These are phyloP conservation scores for Diaporthe sp. DNA, from an alignment of 2,329 filamentous ascomycete genomes.

Conservation along the genomic window DNA sequence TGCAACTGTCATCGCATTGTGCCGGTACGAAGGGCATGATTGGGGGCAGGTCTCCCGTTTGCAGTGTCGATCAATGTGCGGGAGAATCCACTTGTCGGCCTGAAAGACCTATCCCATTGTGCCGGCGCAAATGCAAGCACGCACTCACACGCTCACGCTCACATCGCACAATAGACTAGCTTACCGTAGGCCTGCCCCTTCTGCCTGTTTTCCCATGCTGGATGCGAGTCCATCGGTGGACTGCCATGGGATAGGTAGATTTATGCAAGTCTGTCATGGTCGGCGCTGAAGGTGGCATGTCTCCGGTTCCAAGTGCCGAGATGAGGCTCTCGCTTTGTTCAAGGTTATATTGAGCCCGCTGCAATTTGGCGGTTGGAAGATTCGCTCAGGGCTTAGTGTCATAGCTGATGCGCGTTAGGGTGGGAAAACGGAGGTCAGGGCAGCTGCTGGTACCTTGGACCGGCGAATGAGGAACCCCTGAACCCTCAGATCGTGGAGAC, in stretches of 20 bases:
- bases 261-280: background rate
- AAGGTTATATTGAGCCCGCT: constrained; percentile 23
- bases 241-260: background rate
- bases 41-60: constrained; percentile 32
- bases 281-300: background rate
- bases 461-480: constrained; percentile 31
- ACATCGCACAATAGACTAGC: background rate
- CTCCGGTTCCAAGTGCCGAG: constrained; percentile 27
- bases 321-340: constrained; percentile 30
- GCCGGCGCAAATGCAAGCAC: constrained; percentile 16
- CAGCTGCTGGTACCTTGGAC: constrained; percentile 2
- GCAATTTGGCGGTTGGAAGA: constrained; percentile 29
- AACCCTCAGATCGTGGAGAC: constrained; percentile 29
- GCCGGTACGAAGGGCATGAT: constrained; percentile 11
- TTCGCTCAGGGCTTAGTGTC: constrained; percentile 32
- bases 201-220: background rate
- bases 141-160: background rate
- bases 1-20: constrained; percentile 23
- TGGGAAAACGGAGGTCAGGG: constrained; percentile 22
- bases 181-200: background rate
- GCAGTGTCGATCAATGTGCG: constrained; percentile 29
- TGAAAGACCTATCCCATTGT: constrained; percentile 9
- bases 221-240: background rate
- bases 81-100: background rate
- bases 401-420: background rate